Base-by-base conservation (phyloP, 306 rosid genomes). In the Castanospermum australe region DNA sequence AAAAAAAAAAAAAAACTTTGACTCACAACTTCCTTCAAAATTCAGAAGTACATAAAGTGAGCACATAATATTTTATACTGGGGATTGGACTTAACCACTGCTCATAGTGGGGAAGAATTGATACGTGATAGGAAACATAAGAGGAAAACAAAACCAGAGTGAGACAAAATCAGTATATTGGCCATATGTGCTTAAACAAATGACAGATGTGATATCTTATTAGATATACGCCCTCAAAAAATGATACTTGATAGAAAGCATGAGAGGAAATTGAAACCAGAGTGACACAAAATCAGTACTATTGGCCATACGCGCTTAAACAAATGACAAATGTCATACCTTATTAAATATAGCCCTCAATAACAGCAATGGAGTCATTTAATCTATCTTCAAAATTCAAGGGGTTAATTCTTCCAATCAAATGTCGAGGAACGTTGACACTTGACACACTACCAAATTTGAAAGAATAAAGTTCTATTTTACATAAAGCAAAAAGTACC, bases 401-500 rank as follows among this genome's bases (percentile, higher is more conserved):
- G 28, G 9, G 30, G 41, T 14, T 5, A 9, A 17, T 30, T 67
- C 25, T 4, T 45, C 57, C 57, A 67, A 25, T n/a, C 22, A 47
- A 14, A 17, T 2, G 45, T 2, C 17, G n/a, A 15, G 30, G 18
- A 25, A 10, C 41, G 45, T 5, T 45, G 42, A 44, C 30, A 21
- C 5, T 5, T 45, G 42, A 44, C 30, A 21, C 5, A 33, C 45
- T 35, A 45, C 47, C 11, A 51, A 50, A 44, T 15, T 68, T 45
- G 24, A 30, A 5, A 6, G 54, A 48, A 42, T 4, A 2, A 75
- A 76, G 20, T 56, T 64, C 45, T 56, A 52, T 56, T 84, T 80
- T 64, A 64, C 72, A 83, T 38, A 73, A 33, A 67, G 61, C 66
- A 57, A 67, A 45, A 21, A 67, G 51, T 85, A 92, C 90, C 94